Evolutionary conservation across 163 green algal species (phyloP).

Genomic region (Scenedesmus sp.): DNA sequence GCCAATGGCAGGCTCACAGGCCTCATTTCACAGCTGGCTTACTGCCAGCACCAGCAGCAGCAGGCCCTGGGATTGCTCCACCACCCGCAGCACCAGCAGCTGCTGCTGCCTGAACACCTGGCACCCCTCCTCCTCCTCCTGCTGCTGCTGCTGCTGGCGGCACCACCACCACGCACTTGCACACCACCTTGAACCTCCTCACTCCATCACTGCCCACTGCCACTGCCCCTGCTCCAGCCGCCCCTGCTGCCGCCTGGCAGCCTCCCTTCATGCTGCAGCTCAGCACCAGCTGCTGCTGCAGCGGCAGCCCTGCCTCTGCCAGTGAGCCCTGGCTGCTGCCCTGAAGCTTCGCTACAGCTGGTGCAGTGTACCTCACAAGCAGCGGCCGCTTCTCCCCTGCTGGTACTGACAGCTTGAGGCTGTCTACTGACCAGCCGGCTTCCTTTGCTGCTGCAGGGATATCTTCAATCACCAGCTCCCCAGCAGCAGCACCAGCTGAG

Average conservation of each 20-base stretch:
- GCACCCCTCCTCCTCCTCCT: neutral
- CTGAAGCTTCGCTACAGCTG: neutral
- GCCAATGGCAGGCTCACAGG: too few species aligned
- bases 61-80: neutral
- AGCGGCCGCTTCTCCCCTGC: constrained; percentile 27
- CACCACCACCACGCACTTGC: constrained; percentile 20
- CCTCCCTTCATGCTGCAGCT: constrained; percentile 33
- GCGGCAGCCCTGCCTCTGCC: neutral
- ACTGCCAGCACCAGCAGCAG: neutral
- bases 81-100: neutral
- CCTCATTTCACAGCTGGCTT: neutral
- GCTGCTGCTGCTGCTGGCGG: neutral
- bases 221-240: neutral
- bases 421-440: constrained; percentile 36
- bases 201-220: neutral
- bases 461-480: constrained; percentile 27
- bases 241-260: neutral
- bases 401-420: neutral
- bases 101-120: neutral
- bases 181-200: neutral
- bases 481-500: neutral
- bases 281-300: constrained; percentile 10
- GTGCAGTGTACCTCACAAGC: constrained; percentile 21
- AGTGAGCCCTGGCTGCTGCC: neutral
- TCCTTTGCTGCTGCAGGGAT: constrained; percentile 36